Evolutionary conservation across 2,329 filamentous ascomycete species (phyloP), one percentile per base, ranked within the genome.

Genomic region (Fusarium virguliforme): DNA sequence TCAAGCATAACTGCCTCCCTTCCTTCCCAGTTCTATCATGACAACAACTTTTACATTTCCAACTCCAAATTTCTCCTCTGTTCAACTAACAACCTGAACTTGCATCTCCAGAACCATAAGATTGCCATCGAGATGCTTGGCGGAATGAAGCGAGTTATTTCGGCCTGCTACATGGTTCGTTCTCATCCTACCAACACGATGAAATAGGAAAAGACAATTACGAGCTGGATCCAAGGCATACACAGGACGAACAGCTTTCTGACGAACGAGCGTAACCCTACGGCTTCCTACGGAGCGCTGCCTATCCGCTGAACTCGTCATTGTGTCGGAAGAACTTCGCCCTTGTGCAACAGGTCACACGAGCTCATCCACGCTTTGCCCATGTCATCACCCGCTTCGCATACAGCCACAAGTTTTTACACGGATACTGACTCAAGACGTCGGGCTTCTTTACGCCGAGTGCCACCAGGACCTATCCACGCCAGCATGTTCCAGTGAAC

Each of bases 331-430:
- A 32, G 24, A 22, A 38, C 53, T 26, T 48, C 43, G 18, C 34
- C 13, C 26, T 43, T 57, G 67, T 65, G 57, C 60, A 46, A 71
- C 60, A 24, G 28, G 56, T 73, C 30, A 46, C 57, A 68, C 65
- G 59, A 57, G 37, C 62, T 67, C 63, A 72, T 72, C 70, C 67
- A 70, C 43, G 37, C 54, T 68, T 58, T 41, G 64, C 5, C 62
- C 67, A 73, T 72, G 70, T 63, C 70, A 72, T 72, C 70, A 73
- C 57, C 70, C 70, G 70, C 50, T 43, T 58, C 34, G 60, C 67
- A 70, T 65, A 56, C 60, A 59, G 43, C 54, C 37, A 58, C 62
- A 56, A 10, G 32, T 54, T 51, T 40, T 35, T 4, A 10, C 54
- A 34, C 55, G 37, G 62, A 12, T 30, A 63, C 59, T 22, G 34